Conservation (phyloP, 2,329 filamentous ascomycete genomes). For the Hawksworthiomyces lignivorus region DNA sequence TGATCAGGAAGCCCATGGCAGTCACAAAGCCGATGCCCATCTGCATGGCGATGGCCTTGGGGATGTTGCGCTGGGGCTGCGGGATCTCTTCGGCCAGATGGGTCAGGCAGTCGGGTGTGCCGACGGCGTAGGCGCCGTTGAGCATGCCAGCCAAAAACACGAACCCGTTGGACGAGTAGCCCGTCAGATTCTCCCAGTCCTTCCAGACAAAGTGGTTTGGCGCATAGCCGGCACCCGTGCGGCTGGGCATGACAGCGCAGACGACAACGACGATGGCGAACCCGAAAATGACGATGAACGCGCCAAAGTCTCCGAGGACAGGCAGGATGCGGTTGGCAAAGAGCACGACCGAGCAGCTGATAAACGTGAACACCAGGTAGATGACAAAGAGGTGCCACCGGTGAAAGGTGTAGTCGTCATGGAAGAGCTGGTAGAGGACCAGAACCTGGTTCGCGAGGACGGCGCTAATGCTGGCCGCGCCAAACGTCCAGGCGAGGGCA, state of each 20-base stretch:
- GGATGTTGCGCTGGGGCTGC: constrained; percentile 41
- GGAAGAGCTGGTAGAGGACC: constrained; percentile 36
- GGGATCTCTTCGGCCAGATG: constrained; percentile 61
- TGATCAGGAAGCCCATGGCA: constrained; percentile 42
- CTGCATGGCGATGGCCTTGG: constrained; percentile 44
- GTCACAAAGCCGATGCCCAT: constrained; percentile 44
- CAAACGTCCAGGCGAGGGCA: constrained; percentile 33
- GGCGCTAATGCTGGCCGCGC: constrained; percentile 31
- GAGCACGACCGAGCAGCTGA: constrained; percentile 33
- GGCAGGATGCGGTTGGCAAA: constrained; percentile 48
- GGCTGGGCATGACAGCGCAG: constrained; percentile 19
- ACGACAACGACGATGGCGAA: constrained; percentile 28
- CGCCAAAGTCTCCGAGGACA: constrained; percentile 44
- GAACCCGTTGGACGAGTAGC: constrained; percentile 31
- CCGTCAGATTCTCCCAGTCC: constrained; percentile 31
- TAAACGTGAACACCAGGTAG: constrained; percentile 33
- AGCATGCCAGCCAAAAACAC: constrained; percentile 35
- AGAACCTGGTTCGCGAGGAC: constrained; percentile 34
- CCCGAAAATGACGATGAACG: constrained; percentile 47
- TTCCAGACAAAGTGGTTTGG: constrained; percentile 31
- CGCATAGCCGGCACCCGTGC: constrained; percentile 38
- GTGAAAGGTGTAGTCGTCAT: constrained; percentile 27
- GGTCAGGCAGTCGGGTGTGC: constrained; percentile 56
- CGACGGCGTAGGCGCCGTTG: constrained; percentile 64
- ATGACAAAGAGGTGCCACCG: constrained; percentile 37